phyloP scores from a whole-genome alignment of 148 eudicot genomes.

The Hydrangea macrophylla region DNA sequence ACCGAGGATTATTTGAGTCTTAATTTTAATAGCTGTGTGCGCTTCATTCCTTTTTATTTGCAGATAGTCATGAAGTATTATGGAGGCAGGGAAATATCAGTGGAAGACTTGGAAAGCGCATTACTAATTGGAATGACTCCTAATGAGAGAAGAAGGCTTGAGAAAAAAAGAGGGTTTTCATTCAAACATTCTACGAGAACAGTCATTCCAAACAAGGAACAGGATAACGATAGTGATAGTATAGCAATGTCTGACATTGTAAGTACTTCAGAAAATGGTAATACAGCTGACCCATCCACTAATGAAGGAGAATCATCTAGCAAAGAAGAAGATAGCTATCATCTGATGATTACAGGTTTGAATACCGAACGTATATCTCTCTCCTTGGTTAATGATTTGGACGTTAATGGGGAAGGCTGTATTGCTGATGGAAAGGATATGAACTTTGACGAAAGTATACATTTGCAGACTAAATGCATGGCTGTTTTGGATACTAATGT shows the following conservation, averaged over 20 bases:
- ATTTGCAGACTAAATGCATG: constrained; percentile 21
- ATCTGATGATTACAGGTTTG: constrained; percentile 15
- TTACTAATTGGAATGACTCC: constrained; percentile 87
- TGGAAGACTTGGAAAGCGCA: constrained; percentile 78
- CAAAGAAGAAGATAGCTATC: constrained; percentile 20
- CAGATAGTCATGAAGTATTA: constrained; percentile 79
- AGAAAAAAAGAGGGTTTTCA: constrained; percentile 58
- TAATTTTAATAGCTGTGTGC: too few relatives aligned
- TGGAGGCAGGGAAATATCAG: constrained; percentile 81
- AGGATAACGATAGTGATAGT: constrained; percentile 12
- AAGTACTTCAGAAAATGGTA: constrained; percentile 11
- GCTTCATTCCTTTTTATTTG: constrained; percentile 10
- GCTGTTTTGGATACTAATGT: constrained; percentile 20
- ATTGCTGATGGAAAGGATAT: constrained; percentile 10
- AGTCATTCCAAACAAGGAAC: constrained; percentile 18
- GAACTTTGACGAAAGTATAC: constrained; percentile 8
- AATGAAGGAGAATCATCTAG: constrained; percentile 20
- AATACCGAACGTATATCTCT: constrained; percentile 16
- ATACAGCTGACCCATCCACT: constrained; percentile 8
- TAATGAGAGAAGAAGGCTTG: constrained; percentile 65
- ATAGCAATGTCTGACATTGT: constrained; percentile 7
- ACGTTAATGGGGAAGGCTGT: constrained; percentile 15
- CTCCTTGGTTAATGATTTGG: constrained; percentile 19
- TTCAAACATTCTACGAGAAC: constrained; percentile 29
- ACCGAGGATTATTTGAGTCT: too few relatives aligned